phyloP scores from a whole-genome alignment of 441 rosid genomes.

The Iberis amara region DNA sequence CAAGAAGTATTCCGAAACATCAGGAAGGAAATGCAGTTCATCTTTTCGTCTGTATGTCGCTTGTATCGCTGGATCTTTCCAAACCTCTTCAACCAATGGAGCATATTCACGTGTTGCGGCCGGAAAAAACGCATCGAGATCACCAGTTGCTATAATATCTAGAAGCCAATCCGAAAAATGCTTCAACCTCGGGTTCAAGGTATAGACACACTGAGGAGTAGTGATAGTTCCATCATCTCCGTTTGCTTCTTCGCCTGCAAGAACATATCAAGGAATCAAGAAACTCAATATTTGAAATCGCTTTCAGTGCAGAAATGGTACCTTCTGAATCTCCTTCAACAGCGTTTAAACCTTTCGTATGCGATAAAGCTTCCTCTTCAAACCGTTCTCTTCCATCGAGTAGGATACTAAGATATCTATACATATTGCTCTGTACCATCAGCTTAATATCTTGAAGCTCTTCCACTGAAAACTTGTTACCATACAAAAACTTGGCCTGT shows the following conservation, averaged over 20 bases:
- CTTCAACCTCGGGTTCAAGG: conserved; percentile 87
- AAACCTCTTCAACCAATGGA: conserved; percentile 93
- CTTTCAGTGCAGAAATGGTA: conserved; percentile 24
- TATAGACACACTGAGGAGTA: conserved; percentile 47
- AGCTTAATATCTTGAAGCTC: conserved; percentile 89
- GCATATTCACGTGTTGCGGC: conserved; percentile 99
- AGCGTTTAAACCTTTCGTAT: conserved; percentile 36
- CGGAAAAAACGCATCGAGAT: conserved; percentile 95
- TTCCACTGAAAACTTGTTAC: conserved; percentile 71
- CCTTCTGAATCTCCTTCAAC: conserved; percentile 53
- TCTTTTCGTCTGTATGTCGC: conserved; percentile 79
- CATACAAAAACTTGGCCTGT: conserved; percentile 98
- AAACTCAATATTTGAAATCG: neutral
- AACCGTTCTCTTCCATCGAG: conserved; percentile 98
- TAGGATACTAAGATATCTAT: conserved; percentile 86
- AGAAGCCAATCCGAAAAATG: conserved; percentile 98
- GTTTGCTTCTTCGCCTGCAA: conserved; percentile 50
- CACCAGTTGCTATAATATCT: conserved; percentile 97
- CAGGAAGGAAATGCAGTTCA: conserved; percentile 96
- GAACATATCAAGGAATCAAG: conserved; percentile 21
- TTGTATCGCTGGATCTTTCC: conserved; percentile 97
- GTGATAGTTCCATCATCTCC: conserved; percentile 31
- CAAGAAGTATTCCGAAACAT: conserved; percentile 88
- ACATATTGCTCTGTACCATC: conserved; percentile 99
- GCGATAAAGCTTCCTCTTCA: conserved; percentile 81